These are phyloP conservation scores for Nannizziopsis arthrosporioides DNA, from an alignment of 2,329 filamentous ascomycete species.

Conservation along the genomic window DNA sequence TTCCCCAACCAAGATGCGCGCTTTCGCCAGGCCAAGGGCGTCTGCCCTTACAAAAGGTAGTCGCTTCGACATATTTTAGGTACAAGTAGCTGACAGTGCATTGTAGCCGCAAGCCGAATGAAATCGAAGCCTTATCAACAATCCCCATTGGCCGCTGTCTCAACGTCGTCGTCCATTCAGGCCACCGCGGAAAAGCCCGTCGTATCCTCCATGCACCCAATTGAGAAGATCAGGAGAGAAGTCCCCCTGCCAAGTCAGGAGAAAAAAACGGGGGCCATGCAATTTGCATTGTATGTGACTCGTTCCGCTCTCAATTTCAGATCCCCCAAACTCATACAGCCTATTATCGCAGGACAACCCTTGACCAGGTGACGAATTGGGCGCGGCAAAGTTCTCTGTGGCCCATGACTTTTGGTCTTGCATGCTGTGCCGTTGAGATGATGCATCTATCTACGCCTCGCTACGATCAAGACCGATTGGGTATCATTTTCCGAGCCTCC, in stretches of 20 bases:
- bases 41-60: too few relatives aligned
- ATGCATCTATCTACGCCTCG: slow-evolving; percentile 85
- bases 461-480: slow-evolving; percentile 79
- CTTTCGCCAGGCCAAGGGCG: too few relatives aligned
- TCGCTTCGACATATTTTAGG: too few relatives aligned
- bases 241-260: slow-evolving; percentile 40
- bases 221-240: slow-evolving; percentile 34
- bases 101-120: too few relatives aligned
- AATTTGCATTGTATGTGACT: slow-evolving; percentile 38
- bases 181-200: neutral
- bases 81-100: too few relatives aligned
- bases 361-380: slow-evolving; percentile 75
- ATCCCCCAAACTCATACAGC: slow-evolving; percentile 2
- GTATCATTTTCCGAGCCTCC: slow-evolving; percentile 79
- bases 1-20: too few relatives aligned
- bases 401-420: slow-evolving; percentile 87
- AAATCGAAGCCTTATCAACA: neutral
- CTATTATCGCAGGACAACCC: slow-evolving; percentile 26
- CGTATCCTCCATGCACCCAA: neutral
- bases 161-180: neutral
- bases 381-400: slow-evolving; percentile 75
- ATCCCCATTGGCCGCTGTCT: neutral
- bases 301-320: slow-evolving; percentile 1
- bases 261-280: slow-evolving; percentile 41
- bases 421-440: slow-evolving; percentile 87